Base-by-base conservation (phyloP, 192 early-diverging fungal species). In the Chytriomyces sp. region DNA sequence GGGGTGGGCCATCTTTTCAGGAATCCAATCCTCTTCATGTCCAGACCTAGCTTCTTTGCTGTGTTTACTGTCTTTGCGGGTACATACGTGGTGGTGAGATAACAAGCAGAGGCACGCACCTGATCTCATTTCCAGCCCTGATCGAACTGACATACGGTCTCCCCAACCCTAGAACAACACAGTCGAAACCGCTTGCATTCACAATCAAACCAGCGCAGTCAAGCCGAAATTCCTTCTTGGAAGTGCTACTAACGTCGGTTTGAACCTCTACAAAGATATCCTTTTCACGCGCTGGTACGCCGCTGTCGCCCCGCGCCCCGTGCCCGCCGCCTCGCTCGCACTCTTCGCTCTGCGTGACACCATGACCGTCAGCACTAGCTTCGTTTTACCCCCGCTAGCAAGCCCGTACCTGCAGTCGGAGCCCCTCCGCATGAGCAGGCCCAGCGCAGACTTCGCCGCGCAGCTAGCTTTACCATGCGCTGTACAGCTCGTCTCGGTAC, bases 391-490 rank as follows among this genome's bases (percentile, higher is more conserved):
- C 26, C 38, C 65, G 5, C n/a, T 77, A 2, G 31, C 76, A 5
- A 34, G 59, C 32, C 26, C 7, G 17, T 52, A 49, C 25, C 41
- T 77, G 6, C 62, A 64, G 28, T 7, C 34, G n/a, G 57, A 71
- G 37, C 33, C 34, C 7, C 37, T 59, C 36, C 5, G 39, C 4
- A 8, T 71, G 8, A 32, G 31, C 12, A 59, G 30, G 36, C 5
- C 14, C 26, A 25, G 10, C 6, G 76, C 75, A 0, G 76, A 81
- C 0, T 52, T 75, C 19, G 30, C 44, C n/a, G 22, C 71, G 19
- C 82, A 84, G 65, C 64, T 84, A 36, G 22, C 77, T 14, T 54
- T 80, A 19, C 82, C 82, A 4, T 79, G 77, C 61, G 63, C 74
- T 5, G 77, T 81, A 0, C 82, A 84, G 59, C 31, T 82, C 36